Evolutionary conservation across 1,139 yeast species (phyloP).

Genomic region (Candida mesenterica): DNA sequence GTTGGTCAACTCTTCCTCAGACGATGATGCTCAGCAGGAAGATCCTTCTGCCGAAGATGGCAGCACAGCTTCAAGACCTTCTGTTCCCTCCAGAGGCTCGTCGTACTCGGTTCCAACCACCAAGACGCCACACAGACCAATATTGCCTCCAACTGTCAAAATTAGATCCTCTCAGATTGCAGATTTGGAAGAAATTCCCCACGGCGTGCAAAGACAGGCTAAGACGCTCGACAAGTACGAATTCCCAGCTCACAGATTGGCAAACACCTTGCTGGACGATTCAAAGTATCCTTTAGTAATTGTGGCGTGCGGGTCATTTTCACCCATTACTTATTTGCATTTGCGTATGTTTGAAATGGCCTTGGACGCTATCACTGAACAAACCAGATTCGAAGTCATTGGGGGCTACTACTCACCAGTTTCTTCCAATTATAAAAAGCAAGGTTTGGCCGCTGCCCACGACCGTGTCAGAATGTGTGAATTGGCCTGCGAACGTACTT

Average conservation of each 20-base stretch:
- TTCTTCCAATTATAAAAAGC: slow-evolving; percentile 87
- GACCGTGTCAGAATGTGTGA: slow-evolving; percentile 98
- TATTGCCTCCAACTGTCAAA: slow-evolving; percentile 45
- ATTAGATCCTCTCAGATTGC: slow-evolving; percentile 76
- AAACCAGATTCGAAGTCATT: slow-evolving; percentile 88
- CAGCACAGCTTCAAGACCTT: neutral
- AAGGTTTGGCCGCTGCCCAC: slow-evolving; percentile 83
- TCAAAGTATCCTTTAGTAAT: slow-evolving; percentile 85
- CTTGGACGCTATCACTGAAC: slow-evolving; percentile 87
- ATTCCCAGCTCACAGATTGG: slow-evolving; percentile 85
- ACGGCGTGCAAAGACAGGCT: slow-evolving; percentile 88
- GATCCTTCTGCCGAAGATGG: no score
- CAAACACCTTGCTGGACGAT: slow-evolving; percentile 67
- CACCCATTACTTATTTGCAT: slow-evolving; percentile 93
- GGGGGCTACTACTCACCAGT: slow-evolving; percentile 99
- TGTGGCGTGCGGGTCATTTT: slow-evolving; percentile 96
- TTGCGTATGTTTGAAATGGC: slow-evolving; percentile 99
- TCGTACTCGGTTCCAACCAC: neutral
- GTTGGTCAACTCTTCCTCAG: slow-evolving; percentile 33
- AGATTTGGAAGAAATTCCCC: slow-evolving; percentile 94
- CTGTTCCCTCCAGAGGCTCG: neutral
- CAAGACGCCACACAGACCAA: slow-evolving; percentile 3
- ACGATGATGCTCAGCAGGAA: no score
- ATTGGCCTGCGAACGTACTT: slow-evolving; percentile 93
- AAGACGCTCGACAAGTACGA: slow-evolving; percentile 60